Conservation (phyloP, 2,329 filamentous ascomycete species). For the Colletotrichum destructivum region DNA sequence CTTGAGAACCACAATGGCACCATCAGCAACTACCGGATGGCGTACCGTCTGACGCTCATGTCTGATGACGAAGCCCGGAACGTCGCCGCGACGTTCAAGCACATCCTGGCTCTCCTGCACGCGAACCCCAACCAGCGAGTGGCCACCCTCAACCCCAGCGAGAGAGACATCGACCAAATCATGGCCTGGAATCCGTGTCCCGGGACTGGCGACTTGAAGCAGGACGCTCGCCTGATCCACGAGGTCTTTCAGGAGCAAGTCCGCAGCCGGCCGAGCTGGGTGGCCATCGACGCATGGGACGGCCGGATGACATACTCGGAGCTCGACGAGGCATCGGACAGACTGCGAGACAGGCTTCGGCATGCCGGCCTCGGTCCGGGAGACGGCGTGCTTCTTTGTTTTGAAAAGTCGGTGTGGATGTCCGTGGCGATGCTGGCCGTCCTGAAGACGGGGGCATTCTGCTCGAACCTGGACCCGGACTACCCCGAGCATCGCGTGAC, state of each 20-base stretch:
- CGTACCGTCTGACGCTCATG: neutral
- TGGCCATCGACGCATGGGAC: constrained; percentile 50
- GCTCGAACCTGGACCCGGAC: neutral
- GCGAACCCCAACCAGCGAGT: neutral
- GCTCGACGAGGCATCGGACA: constrained; percentile 40
- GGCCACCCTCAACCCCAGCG: neutral
- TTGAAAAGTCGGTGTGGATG: constrained; percentile 40
- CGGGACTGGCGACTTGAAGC: neutral
- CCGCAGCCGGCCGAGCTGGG: neutral
- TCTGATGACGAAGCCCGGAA: neutral
- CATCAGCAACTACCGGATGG: neutral
- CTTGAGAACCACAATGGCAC: neutral
- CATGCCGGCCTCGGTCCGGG: neutral
- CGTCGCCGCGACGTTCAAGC: neutral
- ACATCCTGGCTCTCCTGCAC: neutral
- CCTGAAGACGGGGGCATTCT: constrained; percentile 40
- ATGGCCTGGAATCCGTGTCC: neutral
- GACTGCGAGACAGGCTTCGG: constrained; percentile 19
- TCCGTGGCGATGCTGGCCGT: constrained; percentile 42
- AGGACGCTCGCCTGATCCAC: neutral
- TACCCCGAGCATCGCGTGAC: neutral
- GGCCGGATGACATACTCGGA: constrained; percentile 50
- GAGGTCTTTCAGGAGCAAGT: neutral
- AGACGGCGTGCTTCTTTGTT: neutral
- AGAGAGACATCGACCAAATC: neutral